Percentiles rank a stretch among this genome's conserved stretches.
Evolutionary conservation across 78 protist species (phyloP).

Genomic region (Bodo saltans): DNA sequence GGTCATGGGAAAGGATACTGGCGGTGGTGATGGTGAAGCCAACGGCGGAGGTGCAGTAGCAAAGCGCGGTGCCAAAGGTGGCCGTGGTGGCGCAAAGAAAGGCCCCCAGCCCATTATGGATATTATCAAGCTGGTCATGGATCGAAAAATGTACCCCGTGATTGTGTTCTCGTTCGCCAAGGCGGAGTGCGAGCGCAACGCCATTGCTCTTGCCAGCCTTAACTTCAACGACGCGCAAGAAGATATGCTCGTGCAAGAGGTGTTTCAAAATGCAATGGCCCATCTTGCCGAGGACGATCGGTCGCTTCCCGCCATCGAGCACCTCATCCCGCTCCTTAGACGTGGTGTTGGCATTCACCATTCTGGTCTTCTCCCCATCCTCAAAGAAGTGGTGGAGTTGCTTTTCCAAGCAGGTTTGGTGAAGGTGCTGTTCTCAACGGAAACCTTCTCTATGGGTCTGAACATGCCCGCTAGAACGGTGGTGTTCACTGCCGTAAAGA

Average conservation of each 20-base stretch:
- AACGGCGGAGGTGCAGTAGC: background rate
- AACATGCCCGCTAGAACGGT: conserved; percentile 87
- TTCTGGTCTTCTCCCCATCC: conserved; percentile 73
- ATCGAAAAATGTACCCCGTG: conserved; percentile 37
- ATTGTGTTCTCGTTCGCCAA: conserved; percentile 63
- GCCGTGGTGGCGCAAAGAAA: background rate
- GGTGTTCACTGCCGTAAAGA: conserved; percentile 60
- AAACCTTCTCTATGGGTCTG: conserved; percentile 79
- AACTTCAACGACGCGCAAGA: conserved; percentile 45
- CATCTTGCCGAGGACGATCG: conserved; percentile 57
- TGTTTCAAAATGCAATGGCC: conserved; percentile 62
- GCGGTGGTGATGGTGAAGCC: background rate
- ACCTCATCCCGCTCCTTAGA: conserved; percentile 68
- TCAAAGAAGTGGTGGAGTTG: conserved; percentile 69
- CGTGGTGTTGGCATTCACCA: conserved; percentile 79
- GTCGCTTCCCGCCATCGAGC: conserved; percentile 42
- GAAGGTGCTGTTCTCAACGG: conserved; percentile 66
- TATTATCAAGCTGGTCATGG: conserved; percentile 33
- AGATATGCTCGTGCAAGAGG: conserved; percentile 10
- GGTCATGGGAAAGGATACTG: background rate
- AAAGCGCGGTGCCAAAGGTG: background rate
- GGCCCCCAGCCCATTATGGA: background rate
- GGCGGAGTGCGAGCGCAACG: conserved; percentile 49
- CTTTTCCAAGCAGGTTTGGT: conserved; percentile 59
- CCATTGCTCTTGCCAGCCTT: conserved; percentile 1